Evolutionary conservation across 2,329 filamentous ascomycete genomes (phyloP), one percentile per base, ranked within the genome.

Genomic region (Aureobasidium musti): DNA sequence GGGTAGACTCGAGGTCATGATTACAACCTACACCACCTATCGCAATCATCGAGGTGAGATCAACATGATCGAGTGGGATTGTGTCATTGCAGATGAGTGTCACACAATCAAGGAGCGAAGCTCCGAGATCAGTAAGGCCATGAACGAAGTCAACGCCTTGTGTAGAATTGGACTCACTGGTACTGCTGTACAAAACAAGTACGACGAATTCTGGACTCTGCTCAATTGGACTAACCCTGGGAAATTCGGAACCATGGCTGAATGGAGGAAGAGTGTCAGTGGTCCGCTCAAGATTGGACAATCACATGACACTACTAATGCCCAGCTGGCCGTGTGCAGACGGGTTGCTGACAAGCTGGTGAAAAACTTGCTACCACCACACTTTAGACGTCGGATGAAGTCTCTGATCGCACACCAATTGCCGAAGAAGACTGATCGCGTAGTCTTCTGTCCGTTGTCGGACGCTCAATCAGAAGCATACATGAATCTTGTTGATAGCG

Each of bases 171-270:
- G 95, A 0, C 82, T 99, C 10, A 98, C 93, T 0, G 95, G 95
- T 1, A 99, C 95, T 0, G 94, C 94, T 0, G 97, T 99, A 52
- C 95, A 99, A 75, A 99, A 99, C 77, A 95, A 91, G 71, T 99
- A 99, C 75, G 92, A 97, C 74, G 95, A 99, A 76, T 83, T 99
- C 0, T 99, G 94, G 94, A 96, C 92, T 0, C 82, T 99, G 0
- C 82, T 99, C 2, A 96, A 99, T 75, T 99, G 95, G 95, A 93
- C 92, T 0, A 95, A 96, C 71, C 95, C 95, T 0, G 94, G 92
- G 0, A 79, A 77, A 45, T 84, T 90, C 69, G 87, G 88, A 0
- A 85, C 87, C 0, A 78, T 90, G 11, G 80, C 84, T 5, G 90
- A 91, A 49, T 99, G 95, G 95, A 89, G 87, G 72, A 82, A 84